Conservation (phyloP, 2,329 filamentous ascomycete species). For the Orbilia brochopaga region DNA sequence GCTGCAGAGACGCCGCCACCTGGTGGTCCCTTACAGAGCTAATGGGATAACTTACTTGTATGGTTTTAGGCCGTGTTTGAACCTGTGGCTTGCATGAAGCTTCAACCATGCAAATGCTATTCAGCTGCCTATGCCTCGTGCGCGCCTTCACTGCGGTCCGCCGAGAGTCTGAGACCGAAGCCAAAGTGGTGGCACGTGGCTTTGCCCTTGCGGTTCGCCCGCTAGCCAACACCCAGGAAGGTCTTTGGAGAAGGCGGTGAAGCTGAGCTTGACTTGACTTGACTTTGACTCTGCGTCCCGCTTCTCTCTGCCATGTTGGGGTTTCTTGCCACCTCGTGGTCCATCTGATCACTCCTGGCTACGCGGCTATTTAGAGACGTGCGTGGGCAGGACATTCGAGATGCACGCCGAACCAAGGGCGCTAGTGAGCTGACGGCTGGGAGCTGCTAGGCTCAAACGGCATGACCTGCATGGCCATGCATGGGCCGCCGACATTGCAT, state of each 20-base stretch:
- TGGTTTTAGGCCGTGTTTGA: not conserved
- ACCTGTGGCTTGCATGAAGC: conserved; percentile 3
- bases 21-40: conserved; percentile 3
- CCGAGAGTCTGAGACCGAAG: not conserved
- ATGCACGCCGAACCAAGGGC: not conserved
- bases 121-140: conserved; percentile 1
- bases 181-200: conserved; percentile 6
- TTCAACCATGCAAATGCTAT: not conserved
- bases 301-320: not conserved
- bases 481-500: too few relatives aligned
- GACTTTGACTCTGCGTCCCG: not conserved
- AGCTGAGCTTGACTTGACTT: not conserved
- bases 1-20: not conserved
- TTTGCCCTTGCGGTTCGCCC: not conserved
- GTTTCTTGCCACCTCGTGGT: not conserved
- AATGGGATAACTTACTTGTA: not conserved
- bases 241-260: conserved; percentile 1
- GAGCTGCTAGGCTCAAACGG: not conserved
- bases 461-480: too few relatives aligned
- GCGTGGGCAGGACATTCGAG: conserved; percentile 4
- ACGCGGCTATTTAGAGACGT: not conserved
- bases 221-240: not conserved
- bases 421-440: conserved; percentile 6
- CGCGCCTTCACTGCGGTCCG: not conserved
- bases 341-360: conserved; percentile 1